Percentiles rank a stretch among this genome's conserved stretches.
These are phyloP conservation scores for Stemphylium vesicarium DNA, from an alignment of 2,329 filamentous ascomycete species.

Conservation along the genomic window DNA sequence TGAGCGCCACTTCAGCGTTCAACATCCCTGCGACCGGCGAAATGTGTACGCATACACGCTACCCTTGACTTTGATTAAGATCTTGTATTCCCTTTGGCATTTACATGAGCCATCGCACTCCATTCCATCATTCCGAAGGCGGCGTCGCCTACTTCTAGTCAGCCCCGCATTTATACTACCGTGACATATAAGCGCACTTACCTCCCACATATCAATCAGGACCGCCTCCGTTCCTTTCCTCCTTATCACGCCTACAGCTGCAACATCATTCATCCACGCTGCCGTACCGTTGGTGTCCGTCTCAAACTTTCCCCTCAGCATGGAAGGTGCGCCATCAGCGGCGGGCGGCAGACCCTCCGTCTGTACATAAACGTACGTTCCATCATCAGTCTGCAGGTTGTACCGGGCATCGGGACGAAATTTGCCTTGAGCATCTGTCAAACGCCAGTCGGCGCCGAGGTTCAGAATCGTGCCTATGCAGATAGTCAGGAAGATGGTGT, in stretches of 20 bases:
- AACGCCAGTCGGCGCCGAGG: slow-evolving; percentile 50
- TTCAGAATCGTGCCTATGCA: slow-evolving; percentile 39
- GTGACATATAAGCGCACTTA: not conserved
- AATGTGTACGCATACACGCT: no score
- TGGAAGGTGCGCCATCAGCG: slow-evolving; percentile 30
- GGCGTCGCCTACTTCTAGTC: slow-evolving; percentile 2
- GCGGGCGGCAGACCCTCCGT: slow-evolving; percentile 38
- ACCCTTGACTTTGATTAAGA: not conserved
- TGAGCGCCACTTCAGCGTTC: not conserved
- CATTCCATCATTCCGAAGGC: not conserved
- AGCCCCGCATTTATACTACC: not conserved
- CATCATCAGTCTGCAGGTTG: slow-evolving; percentile 46
- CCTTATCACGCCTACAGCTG: slow-evolving; percentile 35
- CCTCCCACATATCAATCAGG: slow-evolving; percentile 38
- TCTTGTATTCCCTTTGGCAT: not conserved
- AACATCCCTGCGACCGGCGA: no score
- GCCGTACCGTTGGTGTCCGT: slow-evolving; percentile 41
- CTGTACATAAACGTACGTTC: slow-evolving; percentile 43
- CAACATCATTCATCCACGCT: slow-evolving; percentile 49
- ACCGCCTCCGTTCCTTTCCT: slow-evolving; percentile 27
- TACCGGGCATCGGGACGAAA: slow-evolving; percentile 48
- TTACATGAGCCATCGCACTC: not conserved
- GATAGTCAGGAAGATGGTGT: slow-evolving; percentile 2
- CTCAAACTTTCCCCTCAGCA: slow-evolving; percentile 45
- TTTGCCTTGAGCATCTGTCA: slow-evolving; percentile 30